Conservation (phyloP, 371 early-diverging fungal species). For the Haplosporangium sp. region DNA sequence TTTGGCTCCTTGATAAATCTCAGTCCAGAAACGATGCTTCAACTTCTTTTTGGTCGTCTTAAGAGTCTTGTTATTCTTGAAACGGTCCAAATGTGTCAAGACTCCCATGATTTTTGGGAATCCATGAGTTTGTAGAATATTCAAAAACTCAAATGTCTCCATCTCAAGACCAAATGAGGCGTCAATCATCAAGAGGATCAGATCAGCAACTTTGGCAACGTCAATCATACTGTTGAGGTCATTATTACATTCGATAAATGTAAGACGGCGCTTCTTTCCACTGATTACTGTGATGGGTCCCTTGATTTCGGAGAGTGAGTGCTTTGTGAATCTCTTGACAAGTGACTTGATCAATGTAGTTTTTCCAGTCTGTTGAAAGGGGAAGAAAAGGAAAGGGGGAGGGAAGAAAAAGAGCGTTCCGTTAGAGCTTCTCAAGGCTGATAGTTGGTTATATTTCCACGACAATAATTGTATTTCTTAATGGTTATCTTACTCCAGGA, state of each 20-base stretch:
- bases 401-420: not conserved
- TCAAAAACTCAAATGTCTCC: conserved; percentile 99
- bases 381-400: not conserved
- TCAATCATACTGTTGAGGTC: conserved; percentile 99
- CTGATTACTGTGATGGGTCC: conserved; percentile 98
- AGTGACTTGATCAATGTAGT: conserved; percentile 94
- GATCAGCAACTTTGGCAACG: conserved; percentile 97
- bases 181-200: conserved; percentile 96
- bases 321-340: conserved; percentile 96
- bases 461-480: not conserved
- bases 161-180: conserved; percentile 98
- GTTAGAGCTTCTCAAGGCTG: not conserved
- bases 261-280: conserved; percentile 94
- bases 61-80: conserved; percentile 90
- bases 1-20: conserved; percentile 98
- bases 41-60: conserved; percentile 92
- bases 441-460: not conserved
- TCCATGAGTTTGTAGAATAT: conserved; percentile 97
- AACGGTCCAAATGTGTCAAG: conserved; percentile 94
- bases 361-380: conserved; percentile 83
- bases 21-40: conserved; percentile 99
- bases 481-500: conserved; percentile 75
- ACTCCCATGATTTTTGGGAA: conserved; percentile 98
- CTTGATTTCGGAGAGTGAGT: conserved; percentile 89
- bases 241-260: conserved; percentile 96